Base-by-base conservation (phyloP, 2,329 filamentous ascomycete genomes). In the Fusarium metavorans region DNA sequence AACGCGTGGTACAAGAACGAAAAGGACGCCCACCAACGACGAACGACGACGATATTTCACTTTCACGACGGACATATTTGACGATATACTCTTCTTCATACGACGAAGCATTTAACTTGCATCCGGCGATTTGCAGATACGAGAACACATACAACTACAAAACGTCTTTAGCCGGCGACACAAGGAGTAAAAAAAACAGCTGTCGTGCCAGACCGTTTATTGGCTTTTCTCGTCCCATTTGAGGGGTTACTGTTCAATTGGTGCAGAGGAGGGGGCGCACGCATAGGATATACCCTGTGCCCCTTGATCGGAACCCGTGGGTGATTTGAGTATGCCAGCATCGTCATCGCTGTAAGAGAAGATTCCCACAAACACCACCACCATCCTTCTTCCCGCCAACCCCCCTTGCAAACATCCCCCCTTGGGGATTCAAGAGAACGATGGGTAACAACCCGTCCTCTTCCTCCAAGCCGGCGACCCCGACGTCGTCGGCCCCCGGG, bases 401-500 rank as follows among this genome's bases (percentile, higher is more conserved):
- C 34, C 34, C 34, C 27, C 27, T 8, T 9, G 45, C 18, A 58
- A 25, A 54, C 30, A 65, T 67, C 50, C 63, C 25, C 25, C 63
- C 45, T 35, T 30, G 58, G 72, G 73, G 59, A 65, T 48, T 45
- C 14, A 45, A 45, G 67, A 68, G 66, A 59, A 73, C 70, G 73
- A 84, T 84, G 82, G 82, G 82, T 72, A 84, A 84, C 75, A 84
- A 82, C 77, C 80, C 82, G 70, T 83, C 82, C 59, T 80, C 82
- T 65, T 80, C 81, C 67, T 81, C 82, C 77, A 83, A 83, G 76
- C 77, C 82, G 68, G 79, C 73, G 69, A 81, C 81, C 73, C 79
- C 82, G 64, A 77, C 81, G 41, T 75, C 74, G 58, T 77, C 80
- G 45, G 70, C 78, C 59, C 76, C 76, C 58, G 74, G 73, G 58